Percentiles rank a stretch among this genome's conserved stretches.
Conservation (phyloP, 768 basidiomycete genomes). For the Kwoniella dejecticola region DNA sequence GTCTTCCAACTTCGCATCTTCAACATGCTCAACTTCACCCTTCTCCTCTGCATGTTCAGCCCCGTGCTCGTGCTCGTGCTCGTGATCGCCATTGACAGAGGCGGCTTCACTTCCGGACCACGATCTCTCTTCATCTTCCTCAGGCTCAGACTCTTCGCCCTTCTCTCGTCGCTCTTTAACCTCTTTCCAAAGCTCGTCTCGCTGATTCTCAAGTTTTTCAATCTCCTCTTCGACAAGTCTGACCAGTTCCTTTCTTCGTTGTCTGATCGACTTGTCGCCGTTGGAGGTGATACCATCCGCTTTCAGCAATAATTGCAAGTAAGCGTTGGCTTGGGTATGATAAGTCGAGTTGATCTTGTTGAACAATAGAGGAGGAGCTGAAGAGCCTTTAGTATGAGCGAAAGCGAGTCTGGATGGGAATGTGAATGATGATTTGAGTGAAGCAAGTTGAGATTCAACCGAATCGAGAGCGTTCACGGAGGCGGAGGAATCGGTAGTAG, state of each 20-base stretch:
- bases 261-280: constrained; percentile 63
- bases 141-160: constrained; percentile 35
- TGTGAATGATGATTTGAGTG: constrained; percentile 31
- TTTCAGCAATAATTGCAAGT: constrained; percentile 66
- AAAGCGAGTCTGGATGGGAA: constrained; percentile 43
- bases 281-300: constrained; percentile 71
- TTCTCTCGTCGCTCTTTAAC: constrained; percentile 31
- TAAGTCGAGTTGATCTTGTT: constrained; percentile 65
- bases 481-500: constrained; percentile 6
- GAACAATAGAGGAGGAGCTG: constrained; percentile 60
- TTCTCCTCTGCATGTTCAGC: no score
- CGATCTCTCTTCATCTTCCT: constrained; percentile 18
- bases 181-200: constrained; percentile 40
- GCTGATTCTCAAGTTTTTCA: constrained; percentile 51
- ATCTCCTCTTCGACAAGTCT: constrained; percentile 66
- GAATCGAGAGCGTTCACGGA: constrained; percentile 33
- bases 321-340: constrained; percentile 66
- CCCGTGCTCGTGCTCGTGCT: background rate
- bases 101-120: constrained; percentile 9
- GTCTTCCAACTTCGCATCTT: constrained; percentile 24
- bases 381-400: constrained; percentile 12
- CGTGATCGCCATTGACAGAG: constrained; percentile 29
- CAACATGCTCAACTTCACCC: constrained; percentile 25
- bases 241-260: constrained; percentile 62
- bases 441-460: constrained; percentile 34